A percentile compares a stretch with the other conserved stretches of the same genome.
These are phyloP conservation scores for Aspergillus sp. DNA, from an alignment of 2,329 filamentous ascomycete genomes.

Conservation along the genomic window DNA sequence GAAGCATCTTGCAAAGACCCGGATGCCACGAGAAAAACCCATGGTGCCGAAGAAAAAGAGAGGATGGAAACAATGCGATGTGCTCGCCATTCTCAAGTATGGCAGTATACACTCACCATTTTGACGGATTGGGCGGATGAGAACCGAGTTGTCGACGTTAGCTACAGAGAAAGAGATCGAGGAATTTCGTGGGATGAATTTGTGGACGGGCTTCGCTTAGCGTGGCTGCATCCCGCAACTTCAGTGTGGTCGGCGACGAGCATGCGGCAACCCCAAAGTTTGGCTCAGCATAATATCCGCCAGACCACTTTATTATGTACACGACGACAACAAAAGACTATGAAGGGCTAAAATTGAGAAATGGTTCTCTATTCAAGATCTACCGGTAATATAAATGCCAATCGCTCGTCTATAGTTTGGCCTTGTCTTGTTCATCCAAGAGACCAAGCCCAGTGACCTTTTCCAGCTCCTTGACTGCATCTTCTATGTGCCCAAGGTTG, in stretches of 20 bases:
- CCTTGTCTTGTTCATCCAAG: constrained; percentile 41
- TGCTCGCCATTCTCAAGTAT: constrained; percentile 31
- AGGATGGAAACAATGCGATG: constrained; percentile 11
- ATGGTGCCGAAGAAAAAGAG: constrained; percentile 12
- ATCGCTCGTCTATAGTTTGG: constrained; percentile 32
- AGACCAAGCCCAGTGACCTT: constrained; percentile 67
- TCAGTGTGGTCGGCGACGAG: constrained; percentile 48
- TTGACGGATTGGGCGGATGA: constrained; percentile 46
- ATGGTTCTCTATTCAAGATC: not conserved
- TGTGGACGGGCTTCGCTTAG: constrained; percentile 51
- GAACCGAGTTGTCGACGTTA: constrained; percentile 42
- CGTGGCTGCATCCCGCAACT: constrained; percentile 40
- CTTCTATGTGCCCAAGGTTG: constrained; percentile 72
- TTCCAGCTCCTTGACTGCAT: constrained; percentile 84
- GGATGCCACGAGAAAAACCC: constrained; percentile 24
- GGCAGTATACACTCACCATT: constrained; percentile 47
- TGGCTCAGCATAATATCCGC: not conserved
- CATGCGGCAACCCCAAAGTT: constrained; percentile 19
- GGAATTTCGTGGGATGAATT: constrained; percentile 42
- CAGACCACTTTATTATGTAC: not conserved
- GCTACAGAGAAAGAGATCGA: constrained; percentile 33
- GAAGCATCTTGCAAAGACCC: constrained; percentile 99
- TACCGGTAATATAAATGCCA: not conserved
- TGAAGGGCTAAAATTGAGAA: not conserved
- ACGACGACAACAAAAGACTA: not conserved